A percentile compares a stretch with the other conserved stretches of the same genome.
Evolutionary conservation across 2,329 filamentous ascomycete genomes (phyloP).

Genomic region (Fusarium devonianum): DNA sequence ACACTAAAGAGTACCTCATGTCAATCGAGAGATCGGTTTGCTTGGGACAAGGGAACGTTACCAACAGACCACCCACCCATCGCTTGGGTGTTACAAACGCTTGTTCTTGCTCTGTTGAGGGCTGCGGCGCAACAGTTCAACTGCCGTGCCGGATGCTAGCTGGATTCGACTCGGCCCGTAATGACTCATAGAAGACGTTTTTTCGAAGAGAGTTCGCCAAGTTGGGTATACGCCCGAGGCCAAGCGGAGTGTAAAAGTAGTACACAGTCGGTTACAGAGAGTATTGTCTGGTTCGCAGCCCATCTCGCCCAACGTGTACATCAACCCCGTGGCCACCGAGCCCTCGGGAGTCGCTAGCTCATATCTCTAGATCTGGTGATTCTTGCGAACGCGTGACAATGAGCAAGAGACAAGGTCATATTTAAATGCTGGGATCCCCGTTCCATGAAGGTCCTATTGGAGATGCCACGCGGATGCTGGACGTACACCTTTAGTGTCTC

Average conservation of each 20-base stretch:
- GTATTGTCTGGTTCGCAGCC: slow-evolving; percentile 14
- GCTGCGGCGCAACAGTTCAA: not conserved
- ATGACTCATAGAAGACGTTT: too few species aligned
- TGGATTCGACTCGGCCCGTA: slow-evolving; percentile 7
- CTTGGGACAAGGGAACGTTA: too few species aligned
- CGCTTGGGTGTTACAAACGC: too few species aligned
- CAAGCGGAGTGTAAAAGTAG: not conserved
- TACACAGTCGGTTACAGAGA: slow-evolving; percentile 14
- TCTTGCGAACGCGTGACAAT: slow-evolving; percentile 28
- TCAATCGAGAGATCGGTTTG: too few species aligned
- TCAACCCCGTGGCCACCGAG: not conserved
- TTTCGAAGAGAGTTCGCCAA: not conserved
- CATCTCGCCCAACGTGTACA: not conserved
- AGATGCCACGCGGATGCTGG: not conserved
- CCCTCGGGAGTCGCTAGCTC: not conserved
- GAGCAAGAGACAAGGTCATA: slow-evolving; percentile 30
- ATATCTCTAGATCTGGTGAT: slow-evolving; percentile 2
- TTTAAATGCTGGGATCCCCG: slow-evolving; percentile 25
- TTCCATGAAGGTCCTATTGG: too few species aligned
- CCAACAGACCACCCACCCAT: too few species aligned
- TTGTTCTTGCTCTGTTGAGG: not conserved
- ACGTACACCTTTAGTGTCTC: not conserved
- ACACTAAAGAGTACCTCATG: too few species aligned
- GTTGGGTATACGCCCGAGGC: not conserved
- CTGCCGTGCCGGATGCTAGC: not conserved